Base-by-base conservation (phyloP, 768 basidiomycete genomes). In the Leccinum uliginosum region DNA sequence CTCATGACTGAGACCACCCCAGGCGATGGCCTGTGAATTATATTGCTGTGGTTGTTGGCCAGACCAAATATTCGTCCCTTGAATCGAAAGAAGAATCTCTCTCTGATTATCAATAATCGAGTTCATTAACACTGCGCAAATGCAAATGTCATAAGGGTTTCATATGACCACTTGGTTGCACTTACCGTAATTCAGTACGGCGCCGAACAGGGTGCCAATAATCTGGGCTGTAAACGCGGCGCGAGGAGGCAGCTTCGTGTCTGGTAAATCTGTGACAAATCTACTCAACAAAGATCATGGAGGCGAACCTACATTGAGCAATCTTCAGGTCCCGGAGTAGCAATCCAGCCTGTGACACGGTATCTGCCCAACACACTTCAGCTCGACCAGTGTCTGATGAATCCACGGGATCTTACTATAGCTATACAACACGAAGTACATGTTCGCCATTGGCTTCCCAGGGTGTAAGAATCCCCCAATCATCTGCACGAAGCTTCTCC, bases 141-240 rank as follows among this genome's bases (percentile, higher is more conserved):
- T 15, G 5, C 60, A 26, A 17, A 74, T 72, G n/a, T n/a, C n/a
- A 59, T 79, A 78, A 76, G 80, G 78, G 59, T 75, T 66, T 78
- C 63, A 75, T 49, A 78, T 65, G 29, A 8, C 9, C 27, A 17
- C n/a, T 26, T 6, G 69, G 71, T 83, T 9, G 2, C 81, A 83
- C 86, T 67, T 57, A 90, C 83, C 80, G 53, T 70, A 77, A 59
- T 78, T 78, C 44, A 78, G 62, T 32, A 72, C 58, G 2, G 70
- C 71, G 23, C 67, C 67, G 0, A 65, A 44, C 23, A 68, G 54
- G 5, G 67, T 67, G 17, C 67, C 67, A 17, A 64, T 57, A n/a
- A 85, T 73, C 63, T 87, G 86, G 7, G 83, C 82, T 10, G 81
- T 65, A 68, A 87, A 85, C 71, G 85, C 83, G 38, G 79, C 76